Evolutionary conservation across 2,329 filamentous ascomycete genomes (phyloP).

Genomic region (Boeremia exigua): DNA sequence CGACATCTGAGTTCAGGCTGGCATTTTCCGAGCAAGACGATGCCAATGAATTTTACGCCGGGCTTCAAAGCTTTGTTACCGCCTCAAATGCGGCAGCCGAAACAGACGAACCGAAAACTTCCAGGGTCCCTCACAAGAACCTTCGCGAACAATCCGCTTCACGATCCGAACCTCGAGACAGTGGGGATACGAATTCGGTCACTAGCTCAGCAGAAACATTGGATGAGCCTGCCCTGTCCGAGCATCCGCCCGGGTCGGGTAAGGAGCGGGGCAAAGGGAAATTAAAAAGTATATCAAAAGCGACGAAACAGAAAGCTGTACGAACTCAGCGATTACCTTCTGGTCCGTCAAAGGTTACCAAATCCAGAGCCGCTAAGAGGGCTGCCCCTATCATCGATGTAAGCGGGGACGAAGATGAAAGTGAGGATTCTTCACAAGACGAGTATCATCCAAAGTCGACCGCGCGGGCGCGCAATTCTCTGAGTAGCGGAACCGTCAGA

Average conservation of each 20-base stretch:
- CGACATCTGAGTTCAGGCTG: slow-evolving; percentile 28
- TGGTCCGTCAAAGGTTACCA: slow-evolving; percentile 9
- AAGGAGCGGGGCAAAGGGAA: slow-evolving; percentile 19
- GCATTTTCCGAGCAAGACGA: slow-evolving; percentile 25
- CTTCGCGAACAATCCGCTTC: too few relatives aligned
- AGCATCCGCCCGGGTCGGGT: neutral
- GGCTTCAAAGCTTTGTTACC: neutral
- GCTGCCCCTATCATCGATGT: neutral
- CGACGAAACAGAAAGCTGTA: slow-evolving; percentile 19
- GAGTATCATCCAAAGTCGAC: slow-evolving; percentile 3
- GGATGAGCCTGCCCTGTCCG: neutral
- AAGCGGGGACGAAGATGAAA: neutral
- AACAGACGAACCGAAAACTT: neutral
- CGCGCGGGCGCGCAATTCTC: neutral
- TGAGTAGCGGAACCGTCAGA: neutral
- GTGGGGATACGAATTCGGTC: neutral
- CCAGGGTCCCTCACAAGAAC: too few relatives aligned
- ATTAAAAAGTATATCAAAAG: slow-evolving; percentile 22
- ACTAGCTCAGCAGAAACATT: neutral
- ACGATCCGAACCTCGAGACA: neutral
- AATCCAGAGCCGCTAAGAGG: neutral
- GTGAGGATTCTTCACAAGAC: neutral
- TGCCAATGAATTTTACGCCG: slow-evolving; percentile 28
- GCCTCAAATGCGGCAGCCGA: neutral
- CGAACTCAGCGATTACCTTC: slow-evolving; percentile 8